Percentiles rank a stretch among this genome's conserved stretches.
Conservation (phyloP, 805 yeast species). For the Myxozyma geophila region DNA sequence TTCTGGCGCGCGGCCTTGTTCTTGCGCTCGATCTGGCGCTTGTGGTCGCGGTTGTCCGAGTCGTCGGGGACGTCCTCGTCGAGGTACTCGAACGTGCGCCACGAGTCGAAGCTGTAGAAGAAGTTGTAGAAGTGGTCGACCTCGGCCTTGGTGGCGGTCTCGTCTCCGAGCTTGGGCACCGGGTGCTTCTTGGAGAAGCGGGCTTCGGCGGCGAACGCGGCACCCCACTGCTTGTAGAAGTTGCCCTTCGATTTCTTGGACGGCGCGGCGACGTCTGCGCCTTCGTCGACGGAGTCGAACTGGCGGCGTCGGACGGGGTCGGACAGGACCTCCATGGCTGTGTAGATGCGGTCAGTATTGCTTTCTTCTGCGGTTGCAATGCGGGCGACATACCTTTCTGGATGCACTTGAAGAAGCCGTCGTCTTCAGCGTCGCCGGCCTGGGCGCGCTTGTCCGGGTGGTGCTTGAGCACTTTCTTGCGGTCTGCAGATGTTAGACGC, state of each 20-base stretch:
- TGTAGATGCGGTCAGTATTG: background rate
- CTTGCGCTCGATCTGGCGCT: conserved; percentile 97
- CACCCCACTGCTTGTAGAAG: conserved; percentile 90
- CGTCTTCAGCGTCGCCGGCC: conserved; percentile 77
- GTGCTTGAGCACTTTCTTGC: conserved; percentile 93
- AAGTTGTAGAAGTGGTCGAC: conserved; percentile 88
- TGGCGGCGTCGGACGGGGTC: conserved; percentile 88
- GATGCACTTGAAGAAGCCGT: conserved; percentile 95
- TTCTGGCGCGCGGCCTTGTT: conserved; percentile 95
- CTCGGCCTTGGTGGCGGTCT: conserved; percentile 66
- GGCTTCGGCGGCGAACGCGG: conserved; percentile 86
- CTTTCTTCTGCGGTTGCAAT: too few species aligned
- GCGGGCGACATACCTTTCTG: conserved; percentile 61
- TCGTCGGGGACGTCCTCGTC: conserved; percentile 99
- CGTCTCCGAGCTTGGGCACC: conserved; percentile 78
- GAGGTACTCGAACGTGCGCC: conserved; percentile 97
- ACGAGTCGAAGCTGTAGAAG: conserved; percentile 93
- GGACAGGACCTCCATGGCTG: conserved; percentile 82
- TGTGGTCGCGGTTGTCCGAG: conserved; percentile 98
- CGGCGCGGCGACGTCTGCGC: conserved; percentile 85
- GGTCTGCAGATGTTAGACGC: conserved; percentile 43
- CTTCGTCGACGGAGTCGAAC: conserved; percentile 92
- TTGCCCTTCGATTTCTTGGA: conserved; percentile 66
- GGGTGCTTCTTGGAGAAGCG: conserved; percentile 93
- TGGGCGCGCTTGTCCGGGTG: conserved; percentile 99